A percentile compares a stretch with the other conserved stretches of the same genome.
Conservation (phyloP, 1,284 basidiomycete species). For the Baeospora myosura region DNA sequence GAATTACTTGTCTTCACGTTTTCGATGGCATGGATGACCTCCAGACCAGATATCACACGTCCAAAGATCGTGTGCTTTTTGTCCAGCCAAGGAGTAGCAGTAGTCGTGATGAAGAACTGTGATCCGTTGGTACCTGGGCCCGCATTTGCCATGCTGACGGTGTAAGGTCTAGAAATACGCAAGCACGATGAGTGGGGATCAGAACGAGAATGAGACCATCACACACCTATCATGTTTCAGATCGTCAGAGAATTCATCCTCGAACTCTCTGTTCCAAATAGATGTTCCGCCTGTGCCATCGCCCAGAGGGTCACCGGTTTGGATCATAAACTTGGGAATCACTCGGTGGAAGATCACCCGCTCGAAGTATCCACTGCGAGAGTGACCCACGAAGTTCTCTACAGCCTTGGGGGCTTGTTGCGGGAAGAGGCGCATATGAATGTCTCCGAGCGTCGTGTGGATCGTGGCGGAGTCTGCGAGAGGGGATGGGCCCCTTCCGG, state of each 20-base stretch:
- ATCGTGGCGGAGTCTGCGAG: constrained; percentile 78
- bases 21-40: constrained; percentile 84
- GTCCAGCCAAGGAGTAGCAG: constrained; percentile 91
- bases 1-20: constrained; percentile 71
- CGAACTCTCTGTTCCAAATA: constrained; percentile 92
- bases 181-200: constrained; percentile 12
- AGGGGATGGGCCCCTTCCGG: constrained; percentile 51
- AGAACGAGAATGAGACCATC: too few relatives aligned
- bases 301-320: constrained; percentile 94
- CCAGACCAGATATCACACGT: constrained; percentile 72
- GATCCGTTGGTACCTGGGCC: constrained; percentile 91
- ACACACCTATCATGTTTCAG: constrained; percentile 82
- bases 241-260: constrained; percentile 90
- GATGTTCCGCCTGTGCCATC: constrained; percentile 97
- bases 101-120: constrained; percentile 99
- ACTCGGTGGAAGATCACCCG: constrained; percentile 95
- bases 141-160: constrained; percentile 98
- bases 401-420: constrained; percentile 90
- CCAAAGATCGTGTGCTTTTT: constrained; percentile 96
- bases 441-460: constrained; percentile 94
- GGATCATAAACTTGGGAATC: constrained; percentile 99
- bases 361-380: constrained; percentile 90
- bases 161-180: constrained; percentile 73
- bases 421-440: constrained; percentile 87
- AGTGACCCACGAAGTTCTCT: constrained; percentile 95